Conservation (phyloP, 2,329 filamentous ascomycete species). For the Aureobasidium leucospermi region DNA sequence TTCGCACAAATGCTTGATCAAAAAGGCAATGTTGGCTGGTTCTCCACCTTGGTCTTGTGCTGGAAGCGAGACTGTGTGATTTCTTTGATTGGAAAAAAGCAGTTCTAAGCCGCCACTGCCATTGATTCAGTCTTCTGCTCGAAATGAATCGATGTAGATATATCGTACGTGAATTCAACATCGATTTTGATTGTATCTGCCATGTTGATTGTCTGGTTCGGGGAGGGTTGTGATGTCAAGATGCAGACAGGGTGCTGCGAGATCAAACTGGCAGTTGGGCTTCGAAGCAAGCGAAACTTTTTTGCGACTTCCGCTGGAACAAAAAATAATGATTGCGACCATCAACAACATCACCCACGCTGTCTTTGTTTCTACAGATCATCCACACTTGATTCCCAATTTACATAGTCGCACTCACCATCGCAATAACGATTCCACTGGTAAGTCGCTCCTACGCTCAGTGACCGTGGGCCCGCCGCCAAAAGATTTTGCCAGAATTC, state of each 20-base stretch:
- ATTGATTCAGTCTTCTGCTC: slow-evolving; percentile 16
- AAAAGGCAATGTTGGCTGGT: slow-evolving; percentile 61
- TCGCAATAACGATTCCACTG: too few species aligned
- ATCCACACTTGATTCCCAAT: too few species aligned
- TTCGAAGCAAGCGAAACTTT: slow-evolving; percentile 12
- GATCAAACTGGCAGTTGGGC: neutral
- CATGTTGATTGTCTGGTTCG: neutral
- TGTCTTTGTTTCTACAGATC: too few species aligned
- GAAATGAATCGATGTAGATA: slow-evolving; percentile 8
- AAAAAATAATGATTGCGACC: neutral
- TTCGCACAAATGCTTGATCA: slow-evolving; percentile 72
- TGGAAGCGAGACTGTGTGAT: slow-evolving; percentile 64
- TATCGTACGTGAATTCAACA: slow-evolving; percentile 64
- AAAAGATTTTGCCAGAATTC: too few species aligned
- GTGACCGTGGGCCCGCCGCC: too few species aligned
- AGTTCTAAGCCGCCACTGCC: slow-evolving; percentile 80
- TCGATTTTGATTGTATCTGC: slow-evolving; percentile 12
- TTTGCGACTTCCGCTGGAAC: slow-evolving; percentile 6
- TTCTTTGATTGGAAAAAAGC: slow-evolving; percentile 77
- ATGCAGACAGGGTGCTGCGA: neutral
- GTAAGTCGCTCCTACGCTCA: too few species aligned
- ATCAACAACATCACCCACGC: neutral
- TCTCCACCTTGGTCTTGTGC: slow-evolving; percentile 51
- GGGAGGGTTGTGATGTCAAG: neutral
- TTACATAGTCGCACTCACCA: too few species aligned